Base-by-base conservation (phyloP, 805 yeast genomes). In the Candida michaelii region DNA sequence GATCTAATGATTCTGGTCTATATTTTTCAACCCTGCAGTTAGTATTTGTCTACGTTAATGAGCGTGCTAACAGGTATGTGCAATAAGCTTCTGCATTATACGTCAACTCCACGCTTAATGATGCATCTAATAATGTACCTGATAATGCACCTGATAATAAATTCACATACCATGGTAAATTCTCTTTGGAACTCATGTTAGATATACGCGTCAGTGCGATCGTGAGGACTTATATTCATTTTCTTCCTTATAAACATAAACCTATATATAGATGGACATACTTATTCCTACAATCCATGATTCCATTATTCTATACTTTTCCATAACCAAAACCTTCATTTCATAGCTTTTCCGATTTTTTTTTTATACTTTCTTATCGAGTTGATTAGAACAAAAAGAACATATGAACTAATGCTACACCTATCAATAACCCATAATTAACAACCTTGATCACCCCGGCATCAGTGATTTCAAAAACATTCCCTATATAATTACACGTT, bases 11-110 rank as follows among this genome's bases (percentile, higher is more conserved):
- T 25, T 71, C 68, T 0, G 99, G 99, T 49, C 99, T 82, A 63
- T 91, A 93, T 62, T 93, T 93, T 61, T 93, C 99, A 35, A 93
- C 95, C 99, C 76, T 68, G 24, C 17, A 34, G 51, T 48, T 48
- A 48, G 51, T 48, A 42, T 40, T n/a, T n/a, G n/a, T n/a, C n/a
- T n/a, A n/a, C n/a, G n/a, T n/a, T n/a, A n/a, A n/a, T n/a, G n/a
- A n/a, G n/a, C n/a, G n/a, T n/a, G n/a, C n/a, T n/a, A n/a, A n/a
- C n/a, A n/a, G n/a, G n/a, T n/a, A n/a, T n/a, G n/a, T n/a, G n/a
- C n/a, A n/a, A n/a, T n/a, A n/a, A n/a, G n/a, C n/a, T n/a, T n/a
- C n/a, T n/a, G n/a, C n/a, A n/a, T n/a, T n/a, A n/a, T n/a, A n/a
- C n/a, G n/a, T n/a, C n/a, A n/a, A n/a, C n/a, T n/a, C n/a, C n/a